Base-by-base conservation (phyloP, 345 rosid genomes). In the Citrus reticulata region DNA sequence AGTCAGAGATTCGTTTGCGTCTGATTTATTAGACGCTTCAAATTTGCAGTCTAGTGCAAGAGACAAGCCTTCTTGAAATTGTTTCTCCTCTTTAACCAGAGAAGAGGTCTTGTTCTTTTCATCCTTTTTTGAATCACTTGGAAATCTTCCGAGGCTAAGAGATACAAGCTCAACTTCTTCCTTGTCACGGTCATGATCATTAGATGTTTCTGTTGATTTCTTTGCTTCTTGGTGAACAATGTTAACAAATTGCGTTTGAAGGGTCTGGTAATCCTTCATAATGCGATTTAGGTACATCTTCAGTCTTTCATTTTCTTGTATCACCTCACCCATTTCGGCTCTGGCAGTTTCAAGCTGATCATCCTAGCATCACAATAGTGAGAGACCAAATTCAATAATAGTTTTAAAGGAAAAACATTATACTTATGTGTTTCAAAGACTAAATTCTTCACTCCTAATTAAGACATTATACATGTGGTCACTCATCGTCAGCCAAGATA, bases 251-350 rank as follows among this genome's bases (percentile, higher is more conserved):
- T 87, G 85, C 86, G 78, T 78, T 71, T 91, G 95, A 34, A 95
- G 93, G 57, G 78, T 80, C 69, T 86, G 83, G 79, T 92, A 95
- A 76, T 95, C 98, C 76, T 87, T 88, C 89, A 68, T 84, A 72
- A 88, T 79, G 57, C 83, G 83, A 74, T 83, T 78, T 67, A 95
- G 77, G 58, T 83, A 25, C 79, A 81, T 73, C 84, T 93, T 93
- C 55, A 95, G 88, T 69, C 91, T 92, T 81, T 87, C 80, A 61
- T 95, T 95, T 82, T 95, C 98, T 80, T 92, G 93, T 84, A 82
- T 91, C 58, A 86, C 93, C 67, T 86, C 94, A 17, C 84, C 91
- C 92, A 93, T 89, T 84, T 93, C 92, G 4, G 88, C 90, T 86
- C 89, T 89, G 5, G 91, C 85, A 49, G 89, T 88, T 73, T 91